Percentiles rank a stretch among this genome's conserved stretches.
These are phyloP conservation scores for Rhexocercosporidium sp. DNA, from an alignment of 2,329 filamentous ascomycete genomes.

Conservation along the genomic window DNA sequence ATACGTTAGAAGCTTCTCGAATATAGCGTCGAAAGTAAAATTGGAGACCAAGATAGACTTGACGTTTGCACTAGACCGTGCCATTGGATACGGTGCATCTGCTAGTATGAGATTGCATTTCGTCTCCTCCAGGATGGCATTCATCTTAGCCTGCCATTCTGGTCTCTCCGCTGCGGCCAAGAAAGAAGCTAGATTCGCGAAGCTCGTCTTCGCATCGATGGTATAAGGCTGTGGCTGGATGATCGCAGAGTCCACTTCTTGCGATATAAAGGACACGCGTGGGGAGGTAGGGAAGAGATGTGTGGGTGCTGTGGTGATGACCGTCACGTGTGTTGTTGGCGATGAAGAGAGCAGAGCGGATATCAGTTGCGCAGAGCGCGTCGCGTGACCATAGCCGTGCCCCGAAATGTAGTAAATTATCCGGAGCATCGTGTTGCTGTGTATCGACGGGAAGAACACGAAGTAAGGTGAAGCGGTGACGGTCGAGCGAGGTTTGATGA, in stretches of 20 bases:
- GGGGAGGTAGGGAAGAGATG: conserved; percentile 10
- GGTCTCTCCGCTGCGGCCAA: neutral
- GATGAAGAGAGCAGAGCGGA: neutral
- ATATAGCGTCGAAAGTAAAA: conserved; percentile 15
- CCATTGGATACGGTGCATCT: conserved; percentile 7
- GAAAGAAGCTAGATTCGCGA: neutral
- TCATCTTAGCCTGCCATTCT: neutral
- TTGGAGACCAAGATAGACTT: conserved; percentile 2
- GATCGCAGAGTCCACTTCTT: conserved; percentile 10
- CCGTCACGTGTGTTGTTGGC: conserved; percentile 11
- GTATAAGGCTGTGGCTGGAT: conserved; percentile 12
- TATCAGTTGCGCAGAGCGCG: conserved; percentile 10
- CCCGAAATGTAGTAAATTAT: conserved; percentile 13
- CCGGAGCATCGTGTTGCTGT: conserved; percentile 6
- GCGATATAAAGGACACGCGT: conserved; percentile 2
- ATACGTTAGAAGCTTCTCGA: neutral
- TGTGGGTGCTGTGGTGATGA: conserved; percentile 1
- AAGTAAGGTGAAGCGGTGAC: neutral
- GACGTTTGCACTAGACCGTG: neutral
- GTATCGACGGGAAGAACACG: neutral
- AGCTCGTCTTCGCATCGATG: conserved; percentile 6
- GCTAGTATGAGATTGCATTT: conserved; percentile 7
- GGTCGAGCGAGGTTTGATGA: neutral
- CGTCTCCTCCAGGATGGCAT: neutral
- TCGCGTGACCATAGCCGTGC: conserved; percentile 15